Evolutionary conservation across 2,329 filamentous ascomycete genomes (phyloP), one percentile per base, ranked within the genome.

Genomic region (Fusarium nygamai): DNA sequence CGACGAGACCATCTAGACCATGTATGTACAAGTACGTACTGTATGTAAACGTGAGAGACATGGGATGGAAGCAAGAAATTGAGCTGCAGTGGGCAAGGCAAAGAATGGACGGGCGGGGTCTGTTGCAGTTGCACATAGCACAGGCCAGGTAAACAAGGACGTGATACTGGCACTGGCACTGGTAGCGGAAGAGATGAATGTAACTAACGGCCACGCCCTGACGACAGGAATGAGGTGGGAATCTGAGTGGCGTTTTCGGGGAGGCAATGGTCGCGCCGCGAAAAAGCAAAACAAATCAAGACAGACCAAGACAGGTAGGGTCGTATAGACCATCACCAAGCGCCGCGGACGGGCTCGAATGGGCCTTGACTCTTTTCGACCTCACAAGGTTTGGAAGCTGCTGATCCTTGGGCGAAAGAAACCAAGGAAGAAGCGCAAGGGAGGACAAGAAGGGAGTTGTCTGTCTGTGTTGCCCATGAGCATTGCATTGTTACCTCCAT

Each of bases 41-140:
- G 47, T 60, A 60, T 66, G 56, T 61, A 60, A 66, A 58, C 64
- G 51, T 58, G 36, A 65, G 34, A 56, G 29, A 36, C 50, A 64
- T 63, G 67, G n/a, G n/a, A 58, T 61, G 70, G 71, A 64, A 70
- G 59, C 62, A 70, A 71, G 68, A 65, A 71, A 60, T 47, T 66
- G 74, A 60, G 67, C 67, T 64, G 51, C 54, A 44, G 59, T 56
- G 53, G 74, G 64, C 61, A 67, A 69, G 64, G 36, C 46, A 20
- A 61, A 44, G 65, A 61, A 61, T 59, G 61, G 65, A 64, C 60
- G 57, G 66, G 74, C 58, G 69, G 75, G 73, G 62, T 59, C 61
- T 70, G 76, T 78, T 58, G 63, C 73, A 78, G 76, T 78, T 58
- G 63, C 75, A 78, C 76, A 78, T 76, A 65, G 68, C 58, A 74